Evolutionary conservation across 169 alveolate genomes (phyloP), one percentile per base, ranked within the genome.

Genomic region (Neospora caninum): DNA sequence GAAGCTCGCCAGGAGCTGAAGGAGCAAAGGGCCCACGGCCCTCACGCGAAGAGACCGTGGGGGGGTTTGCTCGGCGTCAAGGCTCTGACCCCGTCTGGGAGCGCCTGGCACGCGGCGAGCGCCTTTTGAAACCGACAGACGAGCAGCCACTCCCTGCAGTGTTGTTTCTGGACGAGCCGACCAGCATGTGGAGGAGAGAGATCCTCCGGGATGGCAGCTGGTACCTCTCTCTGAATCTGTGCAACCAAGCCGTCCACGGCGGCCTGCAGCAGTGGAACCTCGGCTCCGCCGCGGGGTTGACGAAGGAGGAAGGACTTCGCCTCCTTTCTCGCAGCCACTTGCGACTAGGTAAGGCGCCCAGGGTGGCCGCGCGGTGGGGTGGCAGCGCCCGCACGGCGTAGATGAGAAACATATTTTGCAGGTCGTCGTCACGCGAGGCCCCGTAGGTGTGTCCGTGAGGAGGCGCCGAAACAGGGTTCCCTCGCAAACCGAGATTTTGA

Each of bases 241-340:
- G 86, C 86, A 78, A n/a, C 86, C 86, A n/a, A n/a, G 86, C 39
- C 9, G 39, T 78, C 49, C 86, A 78, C 86, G 86, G 86, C 39
- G 86, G 86, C 39, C 45, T 78, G n/a, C 7, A n/a, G 13, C 86
- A 78, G 86, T 34, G 94, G 91, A 88, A 93, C 94, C 20, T 93
- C 80, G 91, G 91, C 43, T 38, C 91, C 41, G 80, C 91, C 39
- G 45, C 70, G 4, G 82, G 80, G 43, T 20, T 86, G 80, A 86
- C 70, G n/a, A 86, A 86, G 41, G 91, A 86, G 29, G 91, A 86
- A 41, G 80, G 39, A 43, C 80, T 86, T 2, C 39, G 82, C 38
- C 43, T 86, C 29, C 80, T 86, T 20, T 86, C 91, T 0, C 22
- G 27, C 42, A 54, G 80, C 43, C 91, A 25, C 34, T 58, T 86